Evolutionary conservation across 2,329 filamentous ascomycete genomes (phyloP).

Genomic region (Diaporthe velutina): DNA sequence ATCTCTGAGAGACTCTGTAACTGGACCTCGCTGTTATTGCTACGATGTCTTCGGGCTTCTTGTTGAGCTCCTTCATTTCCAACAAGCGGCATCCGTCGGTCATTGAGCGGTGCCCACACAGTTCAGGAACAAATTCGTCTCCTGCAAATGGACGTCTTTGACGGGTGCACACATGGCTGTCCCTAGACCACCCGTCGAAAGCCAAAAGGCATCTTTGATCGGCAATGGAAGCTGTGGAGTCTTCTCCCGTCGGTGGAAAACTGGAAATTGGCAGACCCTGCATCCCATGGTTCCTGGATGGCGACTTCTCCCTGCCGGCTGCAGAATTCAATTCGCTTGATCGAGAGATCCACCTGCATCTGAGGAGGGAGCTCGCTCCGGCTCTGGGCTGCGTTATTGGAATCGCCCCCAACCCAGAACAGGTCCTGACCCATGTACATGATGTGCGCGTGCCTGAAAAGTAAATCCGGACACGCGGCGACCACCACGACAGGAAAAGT

Average conservation of each 20-base stretch:
- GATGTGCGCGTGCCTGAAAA: slow-evolving; percentile 28
- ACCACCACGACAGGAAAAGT: background rate
- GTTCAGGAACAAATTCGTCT: slow-evolving; percentile 2
- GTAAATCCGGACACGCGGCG: slow-evolving; percentile 11
- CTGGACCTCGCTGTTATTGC: background rate
- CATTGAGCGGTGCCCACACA: slow-evolving; percentile 5
- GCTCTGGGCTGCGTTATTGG: slow-evolving; percentile 17
- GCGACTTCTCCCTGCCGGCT: slow-evolving; percentile 32
- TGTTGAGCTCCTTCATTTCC: slow-evolving; percentile 3
- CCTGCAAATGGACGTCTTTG: background rate
- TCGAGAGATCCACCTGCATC: slow-evolving; percentile 27
- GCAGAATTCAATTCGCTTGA: slow-evolving; percentile 36
- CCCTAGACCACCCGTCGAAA: slow-evolving; percentile 16
- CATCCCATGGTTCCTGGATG: slow-evolving; percentile 29
- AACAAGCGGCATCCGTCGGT: slow-evolving; percentile 4
- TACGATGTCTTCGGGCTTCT: background rate
- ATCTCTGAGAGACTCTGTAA: background rate
- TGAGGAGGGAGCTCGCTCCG: slow-evolving; percentile 29
- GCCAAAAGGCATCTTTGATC: slow-evolving; percentile 31
- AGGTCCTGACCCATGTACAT: slow-evolving; percentile 25
- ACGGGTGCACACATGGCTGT: slow-evolving; percentile 28
- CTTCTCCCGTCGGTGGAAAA: slow-evolving; percentile 29
- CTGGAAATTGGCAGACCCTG: slow-evolving; percentile 35
- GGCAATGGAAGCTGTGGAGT: slow-evolving; percentile 36
- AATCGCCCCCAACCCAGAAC: slow-evolving; percentile 31